Evolutionary conservation across 176 grass and related monocot genomes (phyloP), one percentile per base, ranked within the genome.

Genomic region (Zizania latifolia): DNA sequence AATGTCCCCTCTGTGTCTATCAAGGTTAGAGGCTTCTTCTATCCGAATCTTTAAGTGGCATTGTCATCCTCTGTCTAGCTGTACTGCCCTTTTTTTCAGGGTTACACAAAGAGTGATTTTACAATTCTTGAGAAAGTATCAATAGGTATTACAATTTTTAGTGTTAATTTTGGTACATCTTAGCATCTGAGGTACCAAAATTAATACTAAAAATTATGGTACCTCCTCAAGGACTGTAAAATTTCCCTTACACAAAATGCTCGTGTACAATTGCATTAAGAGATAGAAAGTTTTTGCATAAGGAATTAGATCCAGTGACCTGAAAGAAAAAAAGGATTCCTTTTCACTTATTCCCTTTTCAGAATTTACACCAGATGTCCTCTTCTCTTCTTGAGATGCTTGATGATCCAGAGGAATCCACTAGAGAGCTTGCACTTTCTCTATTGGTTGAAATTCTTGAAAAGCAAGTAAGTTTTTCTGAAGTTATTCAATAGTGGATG

Each of bases 361-460:
- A 97, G 90, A 86, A 91, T 85, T 83, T 86, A 35, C 56, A 92
- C 33, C 86, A 90, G 74, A 89, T 98, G 76, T 82, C 86, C 50
- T 87, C 79, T 68, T 90, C 86, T 36, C 34, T 98, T 61, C 79
- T 98, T 62, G 91, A 92, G 68, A 89, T 92, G 68, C 79, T 98
- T 65, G 89, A 98, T 76, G 91, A 92, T 63, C 66, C 83, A 45
- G 68, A 86, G 86, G 68, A 71, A 62, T 81, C 95, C 45, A 85
- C 81, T 23, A 89, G 79, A 65, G 95, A 94, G 48, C 79, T 94
- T 60, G 86, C 86, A 10, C 89, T 94, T 75, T 89, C 90, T 86
- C 82, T 92, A 70, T 70, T 92, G 51, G 40, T 65, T 76, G 89
- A 85, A 85, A 94, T 94, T 78, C 83, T 98, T 24, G 84, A 93